Conservation (phyloP, 768 basidiomycete genomes). For the Xerocomellus amylosporus region DNA sequence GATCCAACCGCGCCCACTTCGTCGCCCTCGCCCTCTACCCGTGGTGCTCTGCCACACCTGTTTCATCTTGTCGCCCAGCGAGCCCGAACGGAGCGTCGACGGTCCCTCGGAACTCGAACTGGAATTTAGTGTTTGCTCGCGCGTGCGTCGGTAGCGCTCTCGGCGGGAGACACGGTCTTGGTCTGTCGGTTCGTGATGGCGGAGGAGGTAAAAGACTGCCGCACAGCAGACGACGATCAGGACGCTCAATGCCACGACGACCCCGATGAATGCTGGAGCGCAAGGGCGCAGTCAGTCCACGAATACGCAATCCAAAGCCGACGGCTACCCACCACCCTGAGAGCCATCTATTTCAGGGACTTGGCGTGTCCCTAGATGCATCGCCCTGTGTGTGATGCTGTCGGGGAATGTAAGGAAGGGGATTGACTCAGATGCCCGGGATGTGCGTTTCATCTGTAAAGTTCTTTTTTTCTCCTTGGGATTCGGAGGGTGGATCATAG, state of each 20-base stretch:
- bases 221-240: constrained; percentile 53
- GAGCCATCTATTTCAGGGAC: constrained; percentile 51
- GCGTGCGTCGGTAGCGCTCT: constrained; percentile 29
- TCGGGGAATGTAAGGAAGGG: neutral
- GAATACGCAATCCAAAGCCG: neutral
- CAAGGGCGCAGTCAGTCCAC: neutral
- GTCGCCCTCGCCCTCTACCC: constrained; percentile 9
- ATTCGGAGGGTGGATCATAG: neutral
- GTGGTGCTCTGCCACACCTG: constrained; percentile 24
- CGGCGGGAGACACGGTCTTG: constrained; percentile 38
- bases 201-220: constrained; percentile 56
- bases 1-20: constrained; percentile 47
- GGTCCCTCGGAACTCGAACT: constrained; percentile 9
- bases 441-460: neutral
- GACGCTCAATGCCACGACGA: constrained; percentile 53
- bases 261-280: constrained; percentile 52
- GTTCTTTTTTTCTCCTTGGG: neutral
- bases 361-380: constrained; percentile 24
- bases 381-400: neutral
- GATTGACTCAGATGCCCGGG: neutral
- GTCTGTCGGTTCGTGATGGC: constrained; percentile 44
- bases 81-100: constrained; percentile 14
- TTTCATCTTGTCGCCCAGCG: constrained; percentile 29
- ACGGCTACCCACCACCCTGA: constrained; percentile 40
- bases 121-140: constrained; percentile 18